Base-by-base conservation (phyloP, 2,329 filamentous ascomycete genomes). In the Verticillium zaregamsianum region DNA sequence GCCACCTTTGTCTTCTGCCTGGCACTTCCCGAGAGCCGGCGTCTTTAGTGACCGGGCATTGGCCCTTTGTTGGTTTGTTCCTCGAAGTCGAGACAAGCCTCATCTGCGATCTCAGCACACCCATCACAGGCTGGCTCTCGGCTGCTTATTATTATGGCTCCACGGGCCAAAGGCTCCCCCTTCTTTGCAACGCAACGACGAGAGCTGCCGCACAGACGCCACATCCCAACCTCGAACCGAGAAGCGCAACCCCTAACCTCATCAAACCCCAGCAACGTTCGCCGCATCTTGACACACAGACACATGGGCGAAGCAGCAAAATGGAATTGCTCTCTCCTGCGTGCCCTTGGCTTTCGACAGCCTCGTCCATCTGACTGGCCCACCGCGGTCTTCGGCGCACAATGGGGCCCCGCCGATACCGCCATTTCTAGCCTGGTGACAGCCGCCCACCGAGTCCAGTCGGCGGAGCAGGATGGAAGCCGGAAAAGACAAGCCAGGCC, bases 81-180 rank as follows among this genome's bases (percentile, higher is more conserved):
- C 63, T 67, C 65, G 58, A 64, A 45, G 62, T 65, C 65, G 58
- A 66, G 63, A 67, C 65, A 66, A 68, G 66, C 66, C 63, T 66
- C 66, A 64, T 72, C 66, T 67, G n/a, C 12, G 45, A 49, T 49
- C 45, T 25, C 20, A 25, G n/a, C 40, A 49, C 40, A 49, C 20
- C 7, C 20, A 23, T 20, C 45, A 25, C n/a, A 49, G 28, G 28
- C 28, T 28, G 28, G 28, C n/a, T 20, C 45, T 40, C 37, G 2
- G 14, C 11, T n/a, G 6, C n/a, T n/a, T 49, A 23, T 11, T n/a
- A n/a, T 23, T 49, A 8, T 23, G 45, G 20, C 45, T 49, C 45
- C 20, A 23, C 45, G 45, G 45, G 12, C 20, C 45, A 49, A n/a
- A 49, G 45, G n/a, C 33, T 49, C 45, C 20, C n/a, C 45, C 45